Evolutionary conservation across 2,329 filamentous ascomycete species (phyloP).

Genomic region (Pseudogymnoascus sp.): DNA sequence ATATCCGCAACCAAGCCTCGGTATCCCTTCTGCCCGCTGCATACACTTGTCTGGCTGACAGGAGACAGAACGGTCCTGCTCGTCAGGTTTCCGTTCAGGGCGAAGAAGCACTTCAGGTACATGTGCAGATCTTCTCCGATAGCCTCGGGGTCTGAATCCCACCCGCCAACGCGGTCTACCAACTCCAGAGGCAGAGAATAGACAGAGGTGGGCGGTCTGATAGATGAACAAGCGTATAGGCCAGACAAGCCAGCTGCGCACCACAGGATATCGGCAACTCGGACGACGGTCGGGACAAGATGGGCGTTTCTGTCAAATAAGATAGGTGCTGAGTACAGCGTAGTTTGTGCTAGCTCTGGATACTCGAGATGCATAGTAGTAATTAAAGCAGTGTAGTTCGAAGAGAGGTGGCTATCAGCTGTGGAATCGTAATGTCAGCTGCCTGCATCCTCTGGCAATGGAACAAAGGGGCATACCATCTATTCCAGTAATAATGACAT

Average conservation of each 20-base stretch:
- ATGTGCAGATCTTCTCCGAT: constrained; percentile 73
- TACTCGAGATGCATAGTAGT: constrained; percentile 55
- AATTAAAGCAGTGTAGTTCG: constrained; percentile 60
- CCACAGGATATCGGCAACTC: constrained; percentile 67
- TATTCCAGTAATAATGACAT: constrained; percentile 64
- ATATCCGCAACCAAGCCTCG: constrained; percentile 51
- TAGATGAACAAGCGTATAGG: constrained; percentile 54
- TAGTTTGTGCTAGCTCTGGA: constrained; percentile 53
- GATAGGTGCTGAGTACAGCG: constrained; percentile 62
- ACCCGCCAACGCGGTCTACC: constrained; percentile 62
- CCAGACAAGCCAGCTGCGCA: constrained; percentile 64
- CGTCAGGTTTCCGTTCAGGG: constrained; percentile 61
- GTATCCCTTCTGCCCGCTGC: constrained; percentile 47
- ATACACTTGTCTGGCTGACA: constrained; percentile 67
- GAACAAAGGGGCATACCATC: constrained; percentile 49
- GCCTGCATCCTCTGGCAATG: background rate
- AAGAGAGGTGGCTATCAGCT: constrained; percentile 66
- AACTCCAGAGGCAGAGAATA: constrained; percentile 63
- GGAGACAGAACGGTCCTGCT: constrained; percentile 58
- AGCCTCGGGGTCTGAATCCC: constrained; percentile 63
- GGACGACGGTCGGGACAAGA: constrained; percentile 58
- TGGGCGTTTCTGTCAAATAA: constrained; percentile 70
- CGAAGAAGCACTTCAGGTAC: constrained; percentile 73
- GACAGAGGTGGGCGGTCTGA: constrained; percentile 66
- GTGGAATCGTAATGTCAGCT: constrained; percentile 16